Percentiles rank a stretch among this genome's conserved stretches.
Evolutionary conservation across 108 stramenopile genomes (phyloP).

Genomic region (Schizochytrium sp.): DNA sequence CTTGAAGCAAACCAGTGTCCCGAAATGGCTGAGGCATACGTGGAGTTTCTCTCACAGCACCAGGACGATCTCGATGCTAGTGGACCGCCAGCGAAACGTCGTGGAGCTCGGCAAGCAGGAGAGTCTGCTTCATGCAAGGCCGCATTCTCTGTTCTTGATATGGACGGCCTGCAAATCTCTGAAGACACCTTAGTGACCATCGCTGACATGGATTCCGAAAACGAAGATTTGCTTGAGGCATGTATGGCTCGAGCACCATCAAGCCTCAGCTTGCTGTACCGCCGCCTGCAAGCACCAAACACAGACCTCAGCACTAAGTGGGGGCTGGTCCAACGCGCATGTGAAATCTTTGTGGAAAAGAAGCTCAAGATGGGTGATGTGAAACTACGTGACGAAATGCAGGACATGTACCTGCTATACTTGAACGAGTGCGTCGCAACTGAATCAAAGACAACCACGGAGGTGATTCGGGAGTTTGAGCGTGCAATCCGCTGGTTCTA

Average conservation of each 20-base stretch:
- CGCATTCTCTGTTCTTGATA: not conserved
- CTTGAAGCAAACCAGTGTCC: not conserved
- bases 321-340: conserved; percentile 3
- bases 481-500: not conserved
- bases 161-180: not conserved
- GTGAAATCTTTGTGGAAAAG: not conserved
- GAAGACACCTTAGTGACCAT: conserved; percentile 3
- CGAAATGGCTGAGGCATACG: conserved; percentile 45
- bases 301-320: not conserved
- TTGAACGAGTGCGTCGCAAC: not conserved
- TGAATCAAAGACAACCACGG: not conserved
- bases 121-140: not conserved
- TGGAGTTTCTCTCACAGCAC: not conserved
- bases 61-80: not conserved
- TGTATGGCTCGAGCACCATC: not conserved
- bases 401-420: conserved; percentile 12
- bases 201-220: not conserved
- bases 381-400: not conserved
- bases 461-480: not conserved
- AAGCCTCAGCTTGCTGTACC: too few relatives aligned
- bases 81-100: not conserved
- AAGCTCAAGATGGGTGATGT: not conserved
- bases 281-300: not conserved
- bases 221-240: conserved; percentile 6
- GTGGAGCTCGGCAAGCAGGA: not conserved